Base-by-base conservation (phyloP, 441 rosid genomes). In the Populus tomentosa region DNA sequence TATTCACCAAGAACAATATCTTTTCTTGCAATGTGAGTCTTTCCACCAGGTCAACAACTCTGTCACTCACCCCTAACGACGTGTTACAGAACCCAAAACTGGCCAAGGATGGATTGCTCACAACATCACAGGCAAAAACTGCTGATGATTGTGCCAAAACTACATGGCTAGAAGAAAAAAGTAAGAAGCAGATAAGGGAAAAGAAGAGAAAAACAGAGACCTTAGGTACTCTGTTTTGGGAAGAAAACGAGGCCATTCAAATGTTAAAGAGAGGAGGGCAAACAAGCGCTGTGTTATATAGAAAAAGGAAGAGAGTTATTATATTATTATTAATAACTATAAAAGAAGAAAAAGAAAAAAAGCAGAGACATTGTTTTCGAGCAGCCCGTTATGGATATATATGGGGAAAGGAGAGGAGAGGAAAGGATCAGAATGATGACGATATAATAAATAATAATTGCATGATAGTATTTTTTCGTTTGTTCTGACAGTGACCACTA, bases 21-120 rank as follows among this genome's bases (percentile, higher is more conserved):
- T 95, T 95, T 87, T 95, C 99, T 35, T 87, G 89, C 84, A 95
- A 84, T 30, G 91, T 88, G 7, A 95, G 87, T 75, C 96, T 88
- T 69, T 71, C 65, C 13, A 95, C 90, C 42, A 95, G 83, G 89
- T 95, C 99, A 5, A 69, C 77, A 21, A 93, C 99, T 75, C 99
- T 79, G 24, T 78, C 85, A 7, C 76, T 79, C 1, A 85, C 21
- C 70, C 82, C 87, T 38, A 84, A 33, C 21, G 84, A 80, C 6
- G 50, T 28, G 71, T 95, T 79, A 68, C 97, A 95, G 82, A 95
- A 95, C 6, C 86, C 91, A 7, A 86, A 82, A 8, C 82, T 79
- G 8, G 82, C 86, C 23, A 92, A 42, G 6, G 88, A 70, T 1
- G 98, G 84, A 75, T 86, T 84, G 14, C 35, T 70, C 11, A 69